Evolutionary conservation across 441 rosid genomes (phyloP), one percentile per base, ranked within the genome.

Genomic region (Adansonia grandidieri): DNA sequence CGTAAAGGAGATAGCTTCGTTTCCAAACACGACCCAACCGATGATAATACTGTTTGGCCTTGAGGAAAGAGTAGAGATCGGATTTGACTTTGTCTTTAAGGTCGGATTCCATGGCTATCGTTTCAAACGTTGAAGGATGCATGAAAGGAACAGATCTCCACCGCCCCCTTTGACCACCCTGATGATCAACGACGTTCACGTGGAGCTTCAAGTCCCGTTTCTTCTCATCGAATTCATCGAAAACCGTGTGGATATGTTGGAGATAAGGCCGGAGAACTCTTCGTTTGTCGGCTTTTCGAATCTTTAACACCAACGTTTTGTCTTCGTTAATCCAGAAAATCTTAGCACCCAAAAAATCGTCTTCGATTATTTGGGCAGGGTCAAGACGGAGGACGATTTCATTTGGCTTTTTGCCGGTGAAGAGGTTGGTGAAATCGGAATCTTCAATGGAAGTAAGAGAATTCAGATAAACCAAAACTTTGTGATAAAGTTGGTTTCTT

Each of bases 1-100:
- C 99, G 84, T 91, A 94, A 1, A 94, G 62, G 4, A 96, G 90
- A 75, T 86, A 96, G 58, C 98, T 91, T 64, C 99, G 84, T 82
- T 91, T 91, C 99, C 99, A 94, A 0, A 85, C 97, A 4, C 98
- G 91, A 72, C 99, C 99, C 3, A 96, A 82, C 7, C 93, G 85
- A 64, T 89, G 89, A 58, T 94, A 92, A 54, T 91, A 94, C 44
- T 90, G 90, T 79, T 94, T 89, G 64, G 89, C 88, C 65, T 90
- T 89, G 77, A 87, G 84, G 80, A 94, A 94, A 17, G 90, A 80
- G 42, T 89, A 92, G n/a, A 94, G 94, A 88, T 94, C 98, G 44
- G 97, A 83, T 72, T 86, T 94, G 53, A 94, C 83, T 62, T 87
- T 91, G 70, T 75, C 75, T 71, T 94, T 94, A 50, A 92, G 89